Percentiles rank a stretch among this genome's conserved stretches.
Conservation (phyloP, 2,329 filamentous ascomycete genomes). For the Fusarium sp. region DNA sequence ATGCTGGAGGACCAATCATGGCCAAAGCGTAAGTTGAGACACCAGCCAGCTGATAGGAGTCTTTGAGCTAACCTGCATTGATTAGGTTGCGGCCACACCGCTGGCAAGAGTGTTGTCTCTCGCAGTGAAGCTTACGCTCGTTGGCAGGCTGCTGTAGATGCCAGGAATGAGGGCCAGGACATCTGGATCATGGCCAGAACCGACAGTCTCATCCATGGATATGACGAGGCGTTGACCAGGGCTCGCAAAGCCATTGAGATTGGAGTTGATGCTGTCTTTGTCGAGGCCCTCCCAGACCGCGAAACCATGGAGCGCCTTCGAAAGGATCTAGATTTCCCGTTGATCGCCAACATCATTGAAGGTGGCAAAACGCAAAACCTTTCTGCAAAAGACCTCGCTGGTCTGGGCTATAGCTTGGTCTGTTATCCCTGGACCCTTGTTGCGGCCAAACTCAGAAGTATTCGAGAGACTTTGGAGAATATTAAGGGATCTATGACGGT, state of each 20-base stretch:
- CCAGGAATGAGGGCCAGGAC: constrained; percentile 59
- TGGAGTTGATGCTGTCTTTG: constrained; percentile 60
- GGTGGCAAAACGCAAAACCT: constrained; percentile 54
- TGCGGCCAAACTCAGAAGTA: constrained; percentile 57
- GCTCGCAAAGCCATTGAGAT: constrained; percentile 58
- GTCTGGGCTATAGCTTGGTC: constrained; percentile 57
- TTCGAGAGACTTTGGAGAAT: constrained; percentile 53
- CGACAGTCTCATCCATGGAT: constrained; percentile 57
- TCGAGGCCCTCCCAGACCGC: constrained; percentile 58
- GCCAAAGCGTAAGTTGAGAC: constrained; percentile 58
- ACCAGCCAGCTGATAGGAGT: too few relatives aligned
- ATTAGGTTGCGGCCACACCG: constrained; percentile 55
- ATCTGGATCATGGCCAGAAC: constrained; percentile 62
- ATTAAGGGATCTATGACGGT: constrained; percentile 58
- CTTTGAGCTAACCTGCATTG: neutral
- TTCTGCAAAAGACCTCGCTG: constrained; percentile 51
- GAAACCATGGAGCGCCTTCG: constrained; percentile 56
- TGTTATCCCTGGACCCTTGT: constrained; percentile 61
- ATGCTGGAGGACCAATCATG: constrained; percentile 64
- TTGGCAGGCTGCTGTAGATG: constrained; percentile 60
- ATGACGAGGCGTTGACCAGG: constrained; percentile 59
- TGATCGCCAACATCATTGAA: constrained; percentile 57
- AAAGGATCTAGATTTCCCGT: constrained; percentile 54
- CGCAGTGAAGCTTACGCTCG: constrained; percentile 60
- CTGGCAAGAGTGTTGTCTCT: constrained; percentile 60